Percentiles rank a stretch among this genome's conserved stretches.
phyloP scores from a whole-genome alignment of 805 yeast genomes.

The Yamadazyma sp. region DNA sequence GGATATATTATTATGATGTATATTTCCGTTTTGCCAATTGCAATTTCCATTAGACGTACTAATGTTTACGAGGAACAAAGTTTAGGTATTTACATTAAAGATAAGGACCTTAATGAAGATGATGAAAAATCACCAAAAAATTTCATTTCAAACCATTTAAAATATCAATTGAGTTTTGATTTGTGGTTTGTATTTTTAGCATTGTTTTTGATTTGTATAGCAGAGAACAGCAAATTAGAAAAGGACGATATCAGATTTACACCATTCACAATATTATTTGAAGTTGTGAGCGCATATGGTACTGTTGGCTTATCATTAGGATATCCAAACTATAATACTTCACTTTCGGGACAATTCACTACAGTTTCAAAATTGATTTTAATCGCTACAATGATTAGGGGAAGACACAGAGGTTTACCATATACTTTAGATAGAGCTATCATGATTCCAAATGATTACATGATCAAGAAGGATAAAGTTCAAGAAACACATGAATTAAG shows the following conservation, averaged over 20 bases:
- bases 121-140: constrained; percentile 47
- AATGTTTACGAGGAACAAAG: constrained; percentile 98
- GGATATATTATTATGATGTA: constrained; percentile 97
- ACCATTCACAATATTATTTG: constrained; percentile 76
- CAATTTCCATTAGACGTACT: constrained; percentile 93
- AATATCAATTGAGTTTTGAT: constrained; percentile 90
- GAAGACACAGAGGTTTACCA: constrained; percentile 95
- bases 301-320: constrained; percentile 94
- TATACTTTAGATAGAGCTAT: constrained; percentile 92
- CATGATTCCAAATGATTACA: constrained; percentile 69
- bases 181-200: constrained; percentile 91
- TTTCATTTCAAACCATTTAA: constrained; percentile 81
- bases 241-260: constrained; percentile 46
- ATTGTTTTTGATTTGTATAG: constrained; percentile 78
- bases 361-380: constrained; percentile 78
- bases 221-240: constrained; percentile 67
- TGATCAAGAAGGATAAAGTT: constrained; percentile 57
- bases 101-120: constrained; percentile 25
- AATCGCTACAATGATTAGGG: constrained; percentile 88
- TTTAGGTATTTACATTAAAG: constrained; percentile 71
- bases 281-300: constrained; percentile 92
- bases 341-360: constrained; percentile 71
- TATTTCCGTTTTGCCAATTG: constrained; percentile 92
- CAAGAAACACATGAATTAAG: constrained; percentile 51
- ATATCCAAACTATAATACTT: constrained; percentile 61